phyloP scores from a whole-genome alignment of 441 rosid species.

The Sinapis alba region DNA sequence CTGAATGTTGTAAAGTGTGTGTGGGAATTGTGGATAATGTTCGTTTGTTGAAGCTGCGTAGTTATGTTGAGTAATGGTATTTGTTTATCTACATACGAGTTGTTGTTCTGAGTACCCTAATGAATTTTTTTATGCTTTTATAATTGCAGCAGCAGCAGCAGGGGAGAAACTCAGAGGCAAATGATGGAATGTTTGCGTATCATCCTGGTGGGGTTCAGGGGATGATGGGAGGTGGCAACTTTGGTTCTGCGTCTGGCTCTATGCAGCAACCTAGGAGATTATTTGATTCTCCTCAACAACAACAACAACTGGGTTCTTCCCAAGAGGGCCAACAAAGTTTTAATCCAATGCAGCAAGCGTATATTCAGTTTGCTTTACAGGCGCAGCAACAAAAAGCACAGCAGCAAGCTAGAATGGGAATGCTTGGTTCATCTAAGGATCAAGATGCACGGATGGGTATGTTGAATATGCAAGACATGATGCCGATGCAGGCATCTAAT shows the following conservation, averaged over 20 bases:
- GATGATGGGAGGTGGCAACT: constrained; percentile 70
- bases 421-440: constrained; percentile 64
- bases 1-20: too few species aligned
- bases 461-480: constrained; percentile 83
- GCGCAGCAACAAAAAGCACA: constrained; percentile 80
- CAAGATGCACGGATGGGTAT: constrained; percentile 70
- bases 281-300: constrained; percentile 71
- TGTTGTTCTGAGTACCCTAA: background rate
- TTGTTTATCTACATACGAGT: background rate
- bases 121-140: constrained; percentile 13
- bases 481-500: constrained; percentile 74
- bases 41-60: background rate
- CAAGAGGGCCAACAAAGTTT: constrained; percentile 72
- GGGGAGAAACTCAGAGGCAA: constrained; percentile 71
- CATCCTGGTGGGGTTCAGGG: constrained; percentile 82
- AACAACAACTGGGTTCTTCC: constrained; percentile 70
- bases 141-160: constrained; percentile 47
- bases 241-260: constrained; percentile 71
- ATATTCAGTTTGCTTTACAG: constrained; percentile 80
- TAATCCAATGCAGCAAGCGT: constrained; percentile 88
- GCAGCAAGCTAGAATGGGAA: constrained; percentile 79
- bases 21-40: too few species aligned
- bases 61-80: background rate
- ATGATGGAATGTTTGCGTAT: constrained; percentile 78
- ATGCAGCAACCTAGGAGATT: constrained; percentile 82